Conservation (phyloP, 169 alveolate genomes). For the Plasmodium vinckei region DNA sequence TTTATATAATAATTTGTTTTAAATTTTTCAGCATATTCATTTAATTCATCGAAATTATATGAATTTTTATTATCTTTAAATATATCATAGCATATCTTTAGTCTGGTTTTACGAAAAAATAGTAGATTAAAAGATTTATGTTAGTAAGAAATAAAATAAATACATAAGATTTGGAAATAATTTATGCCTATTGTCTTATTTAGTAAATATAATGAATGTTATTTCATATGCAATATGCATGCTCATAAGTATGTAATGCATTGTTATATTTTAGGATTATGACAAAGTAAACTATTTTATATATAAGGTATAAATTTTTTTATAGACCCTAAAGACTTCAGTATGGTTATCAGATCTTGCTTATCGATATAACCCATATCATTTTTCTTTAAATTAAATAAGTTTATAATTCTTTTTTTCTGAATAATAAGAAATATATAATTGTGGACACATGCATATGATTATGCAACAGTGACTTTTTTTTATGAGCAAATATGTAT, state of each 20-base stretch:
- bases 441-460: no score
- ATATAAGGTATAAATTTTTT: no score
- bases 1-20: slow-evolving; percentile 43
- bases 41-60: slow-evolving; percentile 52
- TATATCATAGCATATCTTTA: slow-evolving; percentile 48
- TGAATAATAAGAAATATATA: neutral
- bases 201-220: no score
- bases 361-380: slow-evolving; percentile 41
- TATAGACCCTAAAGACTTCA: slow-evolving; percentile 54
- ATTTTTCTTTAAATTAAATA: slow-evolving; percentile 63
- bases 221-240: no score
- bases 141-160: neutral
- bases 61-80: slow-evolving; percentile 48
- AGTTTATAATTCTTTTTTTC: slow-evolving; percentile 49
- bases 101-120: slow-evolving; percentile 6
- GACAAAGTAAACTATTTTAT: no score
- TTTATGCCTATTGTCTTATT: no score
- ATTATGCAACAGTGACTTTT: no score
- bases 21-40: slow-evolving; percentile 40
- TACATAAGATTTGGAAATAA: neutral
- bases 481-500: no score
- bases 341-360: slow-evolving; percentile 60
- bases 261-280: no score
- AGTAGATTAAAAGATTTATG: neutral
- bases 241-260: no score